Evolutionary conservation across 345 rosid genomes (phyloP).

Genomic region (Euphorbia lathyris): DNA sequence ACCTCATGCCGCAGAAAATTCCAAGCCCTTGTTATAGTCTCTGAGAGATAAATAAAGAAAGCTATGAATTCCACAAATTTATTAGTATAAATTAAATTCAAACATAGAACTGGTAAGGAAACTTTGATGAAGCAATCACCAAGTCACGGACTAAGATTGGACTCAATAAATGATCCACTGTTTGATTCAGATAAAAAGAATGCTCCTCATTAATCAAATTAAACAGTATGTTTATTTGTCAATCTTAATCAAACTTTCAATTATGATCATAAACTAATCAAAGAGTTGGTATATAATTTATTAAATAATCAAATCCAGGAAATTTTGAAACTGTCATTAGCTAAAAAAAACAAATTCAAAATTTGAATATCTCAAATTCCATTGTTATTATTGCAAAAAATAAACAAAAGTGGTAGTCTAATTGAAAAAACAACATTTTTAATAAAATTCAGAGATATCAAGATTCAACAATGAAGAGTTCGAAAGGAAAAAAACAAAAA

Average conservation of each 20-base stretch:
- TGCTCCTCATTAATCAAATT: constrained; percentile 13
- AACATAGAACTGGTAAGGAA: constrained; percentile 17
- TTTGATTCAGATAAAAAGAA: constrained; percentile 24
- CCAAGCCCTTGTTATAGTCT: constrained; percentile 19
- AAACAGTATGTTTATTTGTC: neutral
- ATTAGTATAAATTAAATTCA: neutral
- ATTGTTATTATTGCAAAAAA: neutral
- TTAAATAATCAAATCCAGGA: neutral
- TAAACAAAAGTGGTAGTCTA: neutral
- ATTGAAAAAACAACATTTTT: neutral
- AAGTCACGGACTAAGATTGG: constrained; percentile 41
- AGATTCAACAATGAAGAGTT: neutral
- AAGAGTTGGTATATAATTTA: neutral
- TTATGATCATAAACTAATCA: neutral
- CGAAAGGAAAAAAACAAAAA: neutral
- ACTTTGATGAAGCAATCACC: constrained; percentile 30
- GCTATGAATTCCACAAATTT: neutral
- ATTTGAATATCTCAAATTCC: neutral
- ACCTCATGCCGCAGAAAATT: neutral
- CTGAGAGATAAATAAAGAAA: constrained; percentile 20
- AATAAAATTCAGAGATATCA: neutral
- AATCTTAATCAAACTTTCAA: neutral
- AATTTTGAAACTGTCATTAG: neutral
- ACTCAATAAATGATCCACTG: constrained; percentile 45
- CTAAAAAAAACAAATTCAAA: neutral